phyloP scores from a whole-genome alignment of 345 rosid species.

The Angophora floribunda region DNA sequence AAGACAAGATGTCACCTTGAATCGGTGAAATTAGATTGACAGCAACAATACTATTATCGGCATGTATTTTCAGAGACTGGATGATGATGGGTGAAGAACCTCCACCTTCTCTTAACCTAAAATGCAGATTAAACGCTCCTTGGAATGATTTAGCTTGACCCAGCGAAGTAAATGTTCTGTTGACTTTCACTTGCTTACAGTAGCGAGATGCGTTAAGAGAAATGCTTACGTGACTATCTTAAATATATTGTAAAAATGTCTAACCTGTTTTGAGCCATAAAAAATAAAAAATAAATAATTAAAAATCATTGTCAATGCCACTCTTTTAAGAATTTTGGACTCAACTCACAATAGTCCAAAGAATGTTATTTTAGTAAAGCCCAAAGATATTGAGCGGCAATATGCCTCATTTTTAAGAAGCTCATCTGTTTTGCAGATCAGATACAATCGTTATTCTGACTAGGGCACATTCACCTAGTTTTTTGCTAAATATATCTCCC shows the following conservation, averaged over 20 bases:
- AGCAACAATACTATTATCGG: background rate
- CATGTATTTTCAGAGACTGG: background rate
- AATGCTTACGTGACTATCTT: too few species aligned
- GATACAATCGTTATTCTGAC: background rate
- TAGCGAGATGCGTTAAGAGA: background rate
- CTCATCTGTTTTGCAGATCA: background rate
- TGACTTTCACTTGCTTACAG: background rate
- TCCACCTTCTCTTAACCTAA: background rate
- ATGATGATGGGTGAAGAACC: background rate
- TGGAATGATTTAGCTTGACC: background rate
- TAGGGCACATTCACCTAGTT: background rate
- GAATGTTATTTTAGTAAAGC: too few species aligned
- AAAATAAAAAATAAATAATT: too few species aligned
- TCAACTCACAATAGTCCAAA: too few species aligned
- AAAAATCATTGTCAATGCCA: too few species aligned
- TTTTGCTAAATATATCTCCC: background rate
- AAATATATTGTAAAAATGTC: too few species aligned
- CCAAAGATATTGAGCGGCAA: background rate
- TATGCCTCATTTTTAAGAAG: background rate
- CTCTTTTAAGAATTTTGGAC: too few species aligned
- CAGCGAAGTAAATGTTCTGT: background rate
- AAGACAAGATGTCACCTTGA: background rate
- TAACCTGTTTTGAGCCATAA: too few species aligned
- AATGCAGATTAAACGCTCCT: background rate
- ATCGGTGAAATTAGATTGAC: background rate